phyloP scores from a whole-genome alignment of 192 early-diverging fungal genomes.

The Backusella luteola region DNA sequence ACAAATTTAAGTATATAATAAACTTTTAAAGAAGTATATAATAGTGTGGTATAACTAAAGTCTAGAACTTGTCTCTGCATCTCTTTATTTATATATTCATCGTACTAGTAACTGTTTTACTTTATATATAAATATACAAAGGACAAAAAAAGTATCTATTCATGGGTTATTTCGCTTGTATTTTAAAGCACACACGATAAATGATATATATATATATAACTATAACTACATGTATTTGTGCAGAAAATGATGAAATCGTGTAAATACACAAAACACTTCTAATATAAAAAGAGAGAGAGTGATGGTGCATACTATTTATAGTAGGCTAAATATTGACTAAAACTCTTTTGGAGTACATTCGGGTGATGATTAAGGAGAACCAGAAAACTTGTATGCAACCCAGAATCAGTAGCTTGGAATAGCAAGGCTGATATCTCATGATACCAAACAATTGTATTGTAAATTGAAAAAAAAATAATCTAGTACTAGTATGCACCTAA shows the following conservation, averaged over 20 bases:
- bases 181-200: not conserved
- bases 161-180: not conserved
- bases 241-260: not conserved
- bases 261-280: not conserved
- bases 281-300: not conserved
- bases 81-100: not conserved
- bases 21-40: not conserved
- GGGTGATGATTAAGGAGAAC: not conserved
- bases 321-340: not conserved
- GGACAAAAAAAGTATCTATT: not conserved
- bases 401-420: not conserved
- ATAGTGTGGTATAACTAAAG: not conserved
- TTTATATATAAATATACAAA: too few species aligned
- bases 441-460: not conserved
- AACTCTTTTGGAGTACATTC: not conserved
- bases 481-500: not conserved
- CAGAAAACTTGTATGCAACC: not conserved
- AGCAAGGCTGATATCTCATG: not conserved
- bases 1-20: not conserved
- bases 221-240: not conserved
- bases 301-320: not conserved
- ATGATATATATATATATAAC: not conserved
- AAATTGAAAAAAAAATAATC: not conserved
- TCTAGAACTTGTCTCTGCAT: not conserved
- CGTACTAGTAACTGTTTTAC: not conserved